A percentile compares a stretch with the other conserved stretches of the same genome.
Conservation (phyloP, 106 monocot genomes). For the Acorus calamus region DNA sequence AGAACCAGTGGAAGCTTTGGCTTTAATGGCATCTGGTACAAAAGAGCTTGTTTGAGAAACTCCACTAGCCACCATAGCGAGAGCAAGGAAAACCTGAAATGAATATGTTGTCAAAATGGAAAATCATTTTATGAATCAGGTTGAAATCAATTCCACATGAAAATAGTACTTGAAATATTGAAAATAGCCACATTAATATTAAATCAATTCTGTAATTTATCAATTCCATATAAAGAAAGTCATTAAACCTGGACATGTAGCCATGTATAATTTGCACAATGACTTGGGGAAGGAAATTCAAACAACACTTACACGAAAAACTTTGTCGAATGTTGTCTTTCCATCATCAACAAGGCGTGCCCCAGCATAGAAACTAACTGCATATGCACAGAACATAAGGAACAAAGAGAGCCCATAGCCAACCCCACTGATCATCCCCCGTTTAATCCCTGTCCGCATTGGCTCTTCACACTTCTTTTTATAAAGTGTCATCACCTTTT, state of each 20-base stretch:
- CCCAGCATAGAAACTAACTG: conserved; percentile 47
- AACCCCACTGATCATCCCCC: conserved; percentile 43
- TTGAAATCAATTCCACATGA: too few relatives aligned
- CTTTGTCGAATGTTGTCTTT: conserved; percentile 48
- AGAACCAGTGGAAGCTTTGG: conserved; percentile 31
- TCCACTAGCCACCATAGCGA: conserved; percentile 40
- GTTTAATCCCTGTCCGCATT: conserved; percentile 32
- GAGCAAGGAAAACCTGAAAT: conserved; percentile 43
- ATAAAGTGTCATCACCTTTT: conserved; percentile 51
- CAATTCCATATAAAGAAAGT: not conserved
- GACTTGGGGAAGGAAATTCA: too few relatives aligned
- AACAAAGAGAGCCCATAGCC: conserved; percentile 46
- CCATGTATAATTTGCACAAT: too few relatives aligned
- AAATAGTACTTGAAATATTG: too few relatives aligned
- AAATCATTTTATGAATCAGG: too few relatives aligned
- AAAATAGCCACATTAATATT: too few relatives aligned
- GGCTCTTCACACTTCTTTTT: conserved; percentile 56
- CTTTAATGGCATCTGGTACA: conserved; percentile 38
- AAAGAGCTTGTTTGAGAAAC: conserved; percentile 42
- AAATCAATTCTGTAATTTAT: too few relatives aligned
- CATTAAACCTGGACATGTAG: too few relatives aligned
- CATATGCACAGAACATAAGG: conserved; percentile 44
- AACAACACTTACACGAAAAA: conserved; percentile 31
- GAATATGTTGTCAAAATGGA: too few relatives aligned
- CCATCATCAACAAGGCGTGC: conserved; percentile 36